Percentiles rank a stretch among this genome's conserved stretches.
These are phyloP conservation scores for Epichloe festucae DNA, from an alignment of 2,329 filamentous ascomycete species.

Conservation along the genomic window DNA sequence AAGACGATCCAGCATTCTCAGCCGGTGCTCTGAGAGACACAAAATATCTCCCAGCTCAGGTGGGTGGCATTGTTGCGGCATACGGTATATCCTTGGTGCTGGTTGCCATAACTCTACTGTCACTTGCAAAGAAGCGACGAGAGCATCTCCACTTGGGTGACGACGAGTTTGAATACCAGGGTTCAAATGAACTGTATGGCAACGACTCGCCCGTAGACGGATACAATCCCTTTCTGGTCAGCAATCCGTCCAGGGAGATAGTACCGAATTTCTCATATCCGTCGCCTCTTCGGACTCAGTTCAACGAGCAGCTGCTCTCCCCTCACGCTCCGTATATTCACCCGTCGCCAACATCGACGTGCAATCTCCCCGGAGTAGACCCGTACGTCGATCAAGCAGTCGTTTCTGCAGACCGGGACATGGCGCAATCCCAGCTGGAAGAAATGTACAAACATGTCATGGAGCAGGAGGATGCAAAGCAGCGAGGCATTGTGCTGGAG, in stretches of 20 bases:
- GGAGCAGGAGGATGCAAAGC: constrained; percentile 67
- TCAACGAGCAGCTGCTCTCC: constrained; percentile 8
- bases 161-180: constrained; percentile 34
- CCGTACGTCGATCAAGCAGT: constrained; percentile 65
- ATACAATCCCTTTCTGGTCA: background rate
- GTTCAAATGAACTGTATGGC: constrained; percentile 11
- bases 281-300: constrained; percentile 25
- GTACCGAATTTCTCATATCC: constrained; percentile 40
- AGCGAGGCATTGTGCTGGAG: constrained; percentile 38
- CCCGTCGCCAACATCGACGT: constrained; percentile 33
- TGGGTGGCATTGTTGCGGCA: constrained; percentile 70
- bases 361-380: constrained; percentile 44
- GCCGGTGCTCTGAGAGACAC: constrained; percentile 45
- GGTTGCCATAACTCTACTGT: constrained; percentile 53
- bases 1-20: constrained; percentile 47
- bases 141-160: constrained; percentile 38
- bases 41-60: constrained; percentile 62
- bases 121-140: constrained; percentile 43
- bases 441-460: constrained; percentile 85
- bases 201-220: constrained; percentile 10
- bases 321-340: constrained; percentile 29
- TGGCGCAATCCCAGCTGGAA: constrained; percentile 73
- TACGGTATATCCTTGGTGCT: constrained; percentile 69
- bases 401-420: constrained; percentile 58
- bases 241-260: background rate